phyloP scores from a whole-genome alignment of 2,329 filamentous ascomycete genomes.

The Aspergillus ustus region DNA sequence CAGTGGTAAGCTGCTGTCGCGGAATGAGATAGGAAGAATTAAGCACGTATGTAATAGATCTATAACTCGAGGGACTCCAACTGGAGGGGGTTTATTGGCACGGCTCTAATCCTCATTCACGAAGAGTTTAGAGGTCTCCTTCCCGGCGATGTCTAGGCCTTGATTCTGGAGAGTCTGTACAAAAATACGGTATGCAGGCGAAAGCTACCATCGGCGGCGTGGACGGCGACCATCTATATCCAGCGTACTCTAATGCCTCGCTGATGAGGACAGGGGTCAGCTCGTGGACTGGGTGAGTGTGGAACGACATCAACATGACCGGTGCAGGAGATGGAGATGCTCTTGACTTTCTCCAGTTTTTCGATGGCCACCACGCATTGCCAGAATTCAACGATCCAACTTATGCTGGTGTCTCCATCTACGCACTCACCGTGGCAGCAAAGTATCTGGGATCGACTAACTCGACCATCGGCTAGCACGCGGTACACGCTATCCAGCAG shows the following conservation, averaged over 20 bases:
- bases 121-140: conserved; percentile 61
- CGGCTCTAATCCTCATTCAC: conserved; percentile 61
- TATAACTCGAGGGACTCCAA: conserved; percentile 68
- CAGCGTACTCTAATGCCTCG: conserved; percentile 64
- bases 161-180: conserved; percentile 59
- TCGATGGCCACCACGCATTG: conserved; percentile 59
- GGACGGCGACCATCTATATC: conserved; percentile 65
- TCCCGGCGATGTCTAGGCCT: conserved; percentile 40
- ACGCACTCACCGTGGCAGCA: conserved; percentile 62
- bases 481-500: conserved; percentile 55
- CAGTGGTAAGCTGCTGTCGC: conserved; percentile 24
- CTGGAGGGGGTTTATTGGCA: conserved; percentile 67
- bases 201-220: conserved; percentile 66
- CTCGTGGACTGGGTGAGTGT: conserved; percentile 61
- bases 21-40: background rate
- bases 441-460: conserved; percentile 59
- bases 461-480: conserved; percentile 60
- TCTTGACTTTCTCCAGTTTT: conserved; percentile 60
- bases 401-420: conserved; percentile 66
- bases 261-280: conserved; percentile 68
- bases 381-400: conserved; percentile 68
- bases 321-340: conserved; percentile 61
- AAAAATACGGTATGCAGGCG: conserved; percentile 63
- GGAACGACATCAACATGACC: conserved; percentile 64
- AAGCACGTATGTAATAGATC: conserved; percentile 37